Base-by-base conservation (phyloP, 1,284 basidiomycete species). In the Chalciporus sp. region DNA sequence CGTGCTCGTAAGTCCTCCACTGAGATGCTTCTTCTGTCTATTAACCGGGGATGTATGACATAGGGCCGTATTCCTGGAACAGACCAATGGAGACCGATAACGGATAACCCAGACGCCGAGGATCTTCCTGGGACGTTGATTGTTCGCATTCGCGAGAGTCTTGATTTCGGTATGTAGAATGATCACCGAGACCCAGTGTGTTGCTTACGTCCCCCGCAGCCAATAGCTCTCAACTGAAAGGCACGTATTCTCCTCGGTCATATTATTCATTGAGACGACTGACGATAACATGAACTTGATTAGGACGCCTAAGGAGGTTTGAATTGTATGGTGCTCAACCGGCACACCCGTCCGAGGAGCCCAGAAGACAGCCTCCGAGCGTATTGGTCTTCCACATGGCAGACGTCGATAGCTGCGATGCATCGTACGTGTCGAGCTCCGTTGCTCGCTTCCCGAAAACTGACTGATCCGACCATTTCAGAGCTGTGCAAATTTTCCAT, bases 361-460 rank as follows among this genome's bases (percentile, higher is more conserved):
- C 94, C 0, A 76, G 84, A 17, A 77, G 94, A 58, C 83, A 84
- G 56, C 81, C 88, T 53, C 89, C 94, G 4, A 84, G 82, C 33
- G 83, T 86, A 0, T 73, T 97, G 28, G 90, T 96, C 14, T 92
- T 96, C 73, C 94, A 97, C 66, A 82, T 95, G 76, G 86, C 88
- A 10, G 95, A 93, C 71, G 87, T 94, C 4, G 92, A 94, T 57
- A 81, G 76, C 19, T 86, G 88, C 57, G 93, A 95, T 68, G 92
- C 93, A 10, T 93, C 90, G 88, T 93, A 66, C 69, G 88, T 78
- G 12, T 52, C 31, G 9, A 7, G 2, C 11, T 31, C 45, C 28
- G 2, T 17, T 26, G 37, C 20, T 31, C 16, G 19, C 19, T 23
- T 37, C 23, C 27, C 16, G 19, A 12, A 50, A 28, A 17, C 16